Base-by-base conservation (phyloP, 768 basidiomycete species). In the Tephrocybe rancida region DNA sequence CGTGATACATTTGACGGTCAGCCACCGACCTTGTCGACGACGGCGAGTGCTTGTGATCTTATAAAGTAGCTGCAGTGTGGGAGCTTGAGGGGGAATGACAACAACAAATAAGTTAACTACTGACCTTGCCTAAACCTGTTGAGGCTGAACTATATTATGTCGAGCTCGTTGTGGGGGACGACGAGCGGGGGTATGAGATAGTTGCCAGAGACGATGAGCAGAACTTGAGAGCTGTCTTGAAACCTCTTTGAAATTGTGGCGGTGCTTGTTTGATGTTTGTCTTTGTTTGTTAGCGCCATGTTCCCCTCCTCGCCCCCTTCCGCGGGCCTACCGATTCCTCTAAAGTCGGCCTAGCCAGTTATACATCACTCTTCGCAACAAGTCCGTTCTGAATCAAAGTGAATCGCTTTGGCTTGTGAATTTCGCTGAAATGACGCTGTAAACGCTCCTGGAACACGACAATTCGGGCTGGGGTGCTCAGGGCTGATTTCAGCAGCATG, bases 181-280 rank as follows among this genome's bases (percentile, higher is more conserved):
- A 49, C 37, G 54, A 54, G 50, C 38, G 43, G 39, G 14, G 8
- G 14, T 18, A 25, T 34, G 26, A 30, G 43, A 8, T 24, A 46
- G 54, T 43, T 45, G 54, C 26, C 21, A 24, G 21, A 30, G 30
- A 58, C 52, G 60, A 48, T 50, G 50, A 43, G 37, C 35, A 58
- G 48, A 44, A 52, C 44, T 49, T 34, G 48, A 50, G 54, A 42
- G 52, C 34, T 56, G 49, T 58, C 45, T 46, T 13, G 54, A 58
- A 61, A 55, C 41, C 42, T 35, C 44, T 52, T 50, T 52, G 48
- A 41, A 35, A 24, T 26, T 45, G 60, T 61, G 57, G 60, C 57
- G 45, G 57, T 59, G 60, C 54, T 56, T 61, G 55, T 55, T 61
- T 58, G 35, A 55, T 61, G 35, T 61, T 58, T 61, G 55, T 24